Evolutionary conservation across 2,329 filamentous ascomycete species (phyloP), one percentile per base, ranked within the genome.

Genomic region (Beauveria scarabaeidicola): DNA sequence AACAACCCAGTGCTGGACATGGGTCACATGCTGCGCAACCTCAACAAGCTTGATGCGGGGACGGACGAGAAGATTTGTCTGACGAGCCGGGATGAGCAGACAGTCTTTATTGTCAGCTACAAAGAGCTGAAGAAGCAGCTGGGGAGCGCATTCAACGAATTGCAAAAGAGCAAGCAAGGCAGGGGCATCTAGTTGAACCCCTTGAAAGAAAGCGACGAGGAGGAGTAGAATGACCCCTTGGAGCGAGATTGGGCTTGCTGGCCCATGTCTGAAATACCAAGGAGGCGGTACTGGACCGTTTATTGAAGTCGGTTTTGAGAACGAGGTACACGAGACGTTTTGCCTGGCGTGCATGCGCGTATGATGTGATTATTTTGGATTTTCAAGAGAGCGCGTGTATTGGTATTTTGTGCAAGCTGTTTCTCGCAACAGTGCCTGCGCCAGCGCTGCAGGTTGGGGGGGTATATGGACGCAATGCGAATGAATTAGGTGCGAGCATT

Each of bases 41-140:
- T 99, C 65, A 97, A 95, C 75, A 97, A 96, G 71, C 78, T 99
- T 57, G 94, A 99, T 73, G 90, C 91, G 0, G 94, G 92, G 0
- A 84, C 84, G 2, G 91, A 95, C 27, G 94, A 99, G 73, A 89
- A 86, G 72, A 83, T 99, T 53, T 88, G 87, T 65, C 77, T 99
- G 57, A 87, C 91, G 25, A 96, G 89, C 72, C 84, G 93, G 59
- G 93, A 99, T 72, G 90, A 96, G 69, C 89, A 96, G 73, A 94
- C 87, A 58, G 86, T 89, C 64, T 89, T 97, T 68, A 81, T 97
- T 59, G 86, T 97, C 62, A 93, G 85, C 65, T 99, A 95, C 72
- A 90, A 90, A 72, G 94, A 97, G 72, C 74, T 99, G 63, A 95
- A 84, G 73, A 84, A 85, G 70, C 81, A 84, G 69, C 73, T 85